Percentiles rank a stretch among this genome's conserved stretches.
These are phyloP conservation scores for Pseudonitzschia multiseries DNA, from an alignment of 108 stramenopile genomes.

Conservation along the genomic window DNA sequence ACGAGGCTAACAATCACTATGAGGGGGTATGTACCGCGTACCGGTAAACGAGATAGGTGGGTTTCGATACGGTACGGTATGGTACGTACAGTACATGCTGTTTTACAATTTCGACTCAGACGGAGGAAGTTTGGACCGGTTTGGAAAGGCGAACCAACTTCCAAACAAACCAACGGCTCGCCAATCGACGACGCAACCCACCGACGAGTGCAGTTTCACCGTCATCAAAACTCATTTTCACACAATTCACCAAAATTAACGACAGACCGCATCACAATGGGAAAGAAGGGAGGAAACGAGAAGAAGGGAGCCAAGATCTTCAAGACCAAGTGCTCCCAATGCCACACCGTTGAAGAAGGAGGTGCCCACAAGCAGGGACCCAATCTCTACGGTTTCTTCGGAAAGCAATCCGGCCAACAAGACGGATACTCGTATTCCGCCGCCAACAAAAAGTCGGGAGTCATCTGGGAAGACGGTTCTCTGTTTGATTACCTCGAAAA, in stretches of 20 bases:
- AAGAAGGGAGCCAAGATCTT: slow-evolving; percentile 94
- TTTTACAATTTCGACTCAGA: too few species aligned
- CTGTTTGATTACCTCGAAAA: slow-evolving; percentile 97
- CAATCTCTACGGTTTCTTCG: slow-evolving; percentile 98
- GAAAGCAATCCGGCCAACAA: slow-evolving; percentile 94
- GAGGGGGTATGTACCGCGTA: too few species aligned
- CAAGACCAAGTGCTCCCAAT: slow-evolving; percentile 96
- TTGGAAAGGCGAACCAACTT: too few species aligned
- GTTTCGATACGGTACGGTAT: too few species aligned
- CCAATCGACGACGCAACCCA: too few species aligned
- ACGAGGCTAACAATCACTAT: too few species aligned
- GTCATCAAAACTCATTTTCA: background rate
- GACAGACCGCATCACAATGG: slow-evolving; percentile 35
- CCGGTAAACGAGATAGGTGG: too few species aligned
- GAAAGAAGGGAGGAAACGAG: slow-evolving; percentile 51
- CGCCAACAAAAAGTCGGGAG: slow-evolving; percentile 98
- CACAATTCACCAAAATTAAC: too few species aligned
- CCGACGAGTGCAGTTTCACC: too few species aligned
- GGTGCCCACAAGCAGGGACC: slow-evolving; percentile 99
- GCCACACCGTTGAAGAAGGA: slow-evolving; percentile 98
- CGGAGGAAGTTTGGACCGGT: too few species aligned
- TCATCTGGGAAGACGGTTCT: slow-evolving; percentile 94
- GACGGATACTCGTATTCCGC: slow-evolving; percentile 96
- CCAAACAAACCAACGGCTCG: too few species aligned
- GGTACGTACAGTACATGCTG: too few species aligned